A percentile compares a stretch with the other conserved stretches of the same genome.
phyloP scores from a whole-genome alignment of 176 grass and related monocot species.

The Elaeis guineensis region DNA sequence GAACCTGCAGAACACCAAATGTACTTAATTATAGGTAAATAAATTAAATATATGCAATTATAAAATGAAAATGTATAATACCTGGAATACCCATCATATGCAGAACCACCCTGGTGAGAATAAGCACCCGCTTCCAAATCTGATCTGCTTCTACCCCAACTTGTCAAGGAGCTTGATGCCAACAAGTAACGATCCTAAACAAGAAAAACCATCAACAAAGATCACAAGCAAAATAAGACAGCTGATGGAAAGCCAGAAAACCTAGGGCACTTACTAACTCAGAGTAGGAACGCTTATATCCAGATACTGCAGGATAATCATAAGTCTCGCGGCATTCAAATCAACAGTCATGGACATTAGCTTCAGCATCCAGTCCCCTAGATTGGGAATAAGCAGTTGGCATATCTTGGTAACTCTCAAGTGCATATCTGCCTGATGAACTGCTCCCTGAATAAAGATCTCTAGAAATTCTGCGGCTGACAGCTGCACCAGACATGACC shows the following conservation, averaged over 20 bases:
- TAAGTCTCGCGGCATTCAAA: constrained; percentile 19
- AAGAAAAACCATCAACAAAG: constrained; percentile 1
- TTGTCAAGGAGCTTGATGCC: constrained; percentile 28
- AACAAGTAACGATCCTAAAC: constrained; percentile 28
- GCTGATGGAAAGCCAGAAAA: background rate
- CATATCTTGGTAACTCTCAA: constrained; percentile 18
- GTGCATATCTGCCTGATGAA: constrained; percentile 15
- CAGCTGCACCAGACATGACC: constrained; percentile 5
- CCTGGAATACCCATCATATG: constrained; percentile 28
- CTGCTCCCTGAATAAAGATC: constrained; percentile 23
- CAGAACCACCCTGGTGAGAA: constrained; percentile 6
- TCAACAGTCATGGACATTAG: background rate
- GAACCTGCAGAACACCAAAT: constrained; percentile 15
- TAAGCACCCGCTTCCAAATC: constrained; percentile 19
- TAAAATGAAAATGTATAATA: background rate
- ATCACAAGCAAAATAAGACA: constrained; percentile 5
- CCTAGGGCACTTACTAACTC: constrained; percentile 12
- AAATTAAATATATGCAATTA: background rate
- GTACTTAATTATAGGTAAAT: background rate
- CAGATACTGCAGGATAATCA: constrained; percentile 31
- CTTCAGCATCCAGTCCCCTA: constrained; percentile 3
- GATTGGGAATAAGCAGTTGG: background rate
- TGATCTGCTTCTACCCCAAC: constrained; percentile 23
- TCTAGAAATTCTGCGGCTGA: constrained; percentile 24
- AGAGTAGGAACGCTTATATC: constrained; percentile 21